phyloP scores from a whole-genome alignment of 1,284 basidiomycete species.

The Puccinia horiana region DNA sequence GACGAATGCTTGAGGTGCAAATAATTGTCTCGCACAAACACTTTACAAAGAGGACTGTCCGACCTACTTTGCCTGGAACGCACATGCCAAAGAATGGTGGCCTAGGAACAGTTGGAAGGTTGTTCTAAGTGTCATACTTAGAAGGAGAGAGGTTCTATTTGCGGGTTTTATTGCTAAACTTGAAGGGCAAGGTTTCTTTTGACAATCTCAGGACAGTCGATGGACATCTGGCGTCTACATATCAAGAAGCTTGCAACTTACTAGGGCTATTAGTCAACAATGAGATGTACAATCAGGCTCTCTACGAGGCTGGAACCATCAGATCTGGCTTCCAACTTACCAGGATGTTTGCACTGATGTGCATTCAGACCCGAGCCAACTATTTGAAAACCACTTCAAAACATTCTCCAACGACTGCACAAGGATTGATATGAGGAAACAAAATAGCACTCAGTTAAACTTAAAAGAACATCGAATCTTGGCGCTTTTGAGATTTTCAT shows the following conservation, averaged over 20 bases:
- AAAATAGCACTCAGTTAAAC: too few species aligned
- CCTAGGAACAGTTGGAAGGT: too few species aligned
- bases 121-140: background rate
- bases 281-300: background rate
- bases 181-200: background rate
- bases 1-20: too few species aligned
- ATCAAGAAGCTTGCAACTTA: background rate
- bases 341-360: background rate
- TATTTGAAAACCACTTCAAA: background rate
- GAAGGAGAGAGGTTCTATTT: background rate
- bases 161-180: background rate
- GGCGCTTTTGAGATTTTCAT: too few species aligned
- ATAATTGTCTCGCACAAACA: too few species aligned
- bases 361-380: too few species aligned
- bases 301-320: background rate
- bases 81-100: too few species aligned
- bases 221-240: background rate
- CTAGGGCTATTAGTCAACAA: background rate
- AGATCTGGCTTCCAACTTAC: background rate
- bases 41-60: too few species aligned
- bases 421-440: background rate
- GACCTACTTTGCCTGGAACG: too few species aligned
- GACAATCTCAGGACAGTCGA: background rate
- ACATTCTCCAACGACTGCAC: background rate
- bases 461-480: too few species aligned